These are phyloP conservation scores for Mentha longifolia DNA, from an alignment of 257 asterid species.

Conservation along the genomic window DNA sequence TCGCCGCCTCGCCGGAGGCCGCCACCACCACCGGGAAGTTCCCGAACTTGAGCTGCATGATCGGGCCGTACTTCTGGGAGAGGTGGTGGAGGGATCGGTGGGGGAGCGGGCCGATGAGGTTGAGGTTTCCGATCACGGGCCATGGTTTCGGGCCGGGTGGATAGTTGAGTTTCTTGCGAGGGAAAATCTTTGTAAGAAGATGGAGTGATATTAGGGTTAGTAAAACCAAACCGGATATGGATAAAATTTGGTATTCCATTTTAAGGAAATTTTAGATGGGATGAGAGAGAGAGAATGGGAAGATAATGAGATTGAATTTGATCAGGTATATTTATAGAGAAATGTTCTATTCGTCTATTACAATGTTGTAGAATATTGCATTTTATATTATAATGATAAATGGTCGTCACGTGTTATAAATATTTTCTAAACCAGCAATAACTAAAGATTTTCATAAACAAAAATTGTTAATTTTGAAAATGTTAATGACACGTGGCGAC, in stretches of 20 bases:
- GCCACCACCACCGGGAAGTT: constrained; percentile 46
- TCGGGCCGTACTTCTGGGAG: too few species aligned
- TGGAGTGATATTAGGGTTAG: constrained; percentile 23
- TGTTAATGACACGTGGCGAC: too few species aligned
- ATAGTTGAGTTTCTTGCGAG: constrained; percentile 30
- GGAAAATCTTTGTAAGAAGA: constrained; percentile 2
- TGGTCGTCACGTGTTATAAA: too few species aligned
- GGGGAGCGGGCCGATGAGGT: constrained; percentile 56
- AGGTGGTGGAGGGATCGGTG: constrained; percentile 49
- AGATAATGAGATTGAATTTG: too few species aligned
- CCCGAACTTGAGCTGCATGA: constrained; percentile 57
- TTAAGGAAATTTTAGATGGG: neutral
- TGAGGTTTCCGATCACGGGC: constrained; percentile 63
- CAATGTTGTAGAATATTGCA: too few species aligned
- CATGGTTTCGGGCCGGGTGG: constrained; percentile 69
- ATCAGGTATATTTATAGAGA: too few species aligned
- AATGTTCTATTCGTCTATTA: too few species aligned
- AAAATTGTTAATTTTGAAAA: too few species aligned
- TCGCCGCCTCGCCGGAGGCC: constrained; percentile 53
- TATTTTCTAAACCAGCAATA: too few species aligned
- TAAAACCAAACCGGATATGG: neutral
- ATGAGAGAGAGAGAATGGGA: neutral
- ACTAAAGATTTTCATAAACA: too few species aligned
- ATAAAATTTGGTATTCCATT: constrained; percentile 38
- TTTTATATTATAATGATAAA: too few species aligned